Evolutionary conservation across 2,329 filamentous ascomycete species (phyloP), one percentile per base, ranked within the genome.

Genomic region (Pestalotiopsis sp.): DNA sequence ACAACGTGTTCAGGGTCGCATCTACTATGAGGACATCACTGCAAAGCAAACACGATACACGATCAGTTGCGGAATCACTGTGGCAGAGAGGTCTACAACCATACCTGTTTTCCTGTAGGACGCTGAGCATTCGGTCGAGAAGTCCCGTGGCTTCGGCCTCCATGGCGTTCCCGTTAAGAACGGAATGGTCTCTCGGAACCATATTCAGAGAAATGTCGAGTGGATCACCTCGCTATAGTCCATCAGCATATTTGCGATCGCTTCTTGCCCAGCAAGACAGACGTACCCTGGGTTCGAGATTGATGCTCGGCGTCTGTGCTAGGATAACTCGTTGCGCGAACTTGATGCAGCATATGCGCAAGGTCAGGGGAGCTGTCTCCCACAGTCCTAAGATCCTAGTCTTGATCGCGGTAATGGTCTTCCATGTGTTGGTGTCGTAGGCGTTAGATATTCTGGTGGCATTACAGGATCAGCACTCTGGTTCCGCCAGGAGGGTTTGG

Each of bases 311-410:
- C 12, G 94, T 98, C 81, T 99, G 95, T 20, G 94, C 93, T 73
- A 98, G 88, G 59, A 99, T 92, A 59, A 98, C 93, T 72, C 93
- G 91, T 82, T 99, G 95, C 49, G 94, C 92, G 80, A 99, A 99
- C 81, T 99, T 99, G 86, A 98, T 92, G 83, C 96, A 98, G 85
- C 94, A 97, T 79, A 98, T 91, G 75, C 91, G 91, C 71, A 98
- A 89, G 2, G 93, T 92, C 13, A 91, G 87, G 14, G 89, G 83
- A 20, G 93, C 91, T 58, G 85, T 88, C 74, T 98, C 95, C 95
- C 97, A 98, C 76, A 96, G 90, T 69, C 89, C 90, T 70, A 99
- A 81, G 73, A 99, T 96, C 75, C 91, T 92, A 67, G 92, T 90
- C 84, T 99, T 99, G 81, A 98, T 95, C 12, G 90, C 88, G 66